phyloP scores from a whole-genome alignment of 2,329 filamentous ascomycete genomes.

The Trichophyton schoenleinii region DNA sequence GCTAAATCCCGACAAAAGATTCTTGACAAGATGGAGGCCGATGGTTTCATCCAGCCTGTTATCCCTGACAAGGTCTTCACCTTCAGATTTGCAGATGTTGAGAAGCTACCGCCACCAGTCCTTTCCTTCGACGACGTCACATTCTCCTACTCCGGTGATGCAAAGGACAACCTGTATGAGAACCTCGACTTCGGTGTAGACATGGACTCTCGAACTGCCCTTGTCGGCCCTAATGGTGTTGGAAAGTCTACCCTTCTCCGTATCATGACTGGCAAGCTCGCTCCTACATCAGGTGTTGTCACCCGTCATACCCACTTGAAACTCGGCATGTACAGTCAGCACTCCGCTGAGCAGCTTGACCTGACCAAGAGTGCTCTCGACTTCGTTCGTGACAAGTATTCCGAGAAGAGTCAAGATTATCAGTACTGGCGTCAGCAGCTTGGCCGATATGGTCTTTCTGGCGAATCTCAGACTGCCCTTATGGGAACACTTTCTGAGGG shows the following conservation, averaged over 20 bases:
- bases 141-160: conserved; percentile 89
- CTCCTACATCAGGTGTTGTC: conserved; percentile 67
- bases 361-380: conserved; percentile 95
- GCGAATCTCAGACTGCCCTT: conserved; percentile 87
- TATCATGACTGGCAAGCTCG: conserved; percentile 99
- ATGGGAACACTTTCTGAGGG: conserved; percentile 98
- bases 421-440: conserved; percentile 99
- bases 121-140: conserved; percentile 94
- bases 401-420: conserved; percentile 82
- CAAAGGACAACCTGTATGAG: conserved; percentile 87
- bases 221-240: conserved; percentile 97
- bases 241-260: conserved; percentile 99
- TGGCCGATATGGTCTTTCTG: conserved; percentile 82
- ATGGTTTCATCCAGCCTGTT: conserved; percentile 93
- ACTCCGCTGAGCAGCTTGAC: conserved; percentile 96
- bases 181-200: conserved; percentile 97
- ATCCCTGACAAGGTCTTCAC: conserved; percentile 76
- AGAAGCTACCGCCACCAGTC: conserved; percentile 97
- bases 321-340: conserved; percentile 94
- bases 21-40: conserved; percentile 99
- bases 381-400: conserved; percentile 94
- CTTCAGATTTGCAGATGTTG: conserved; percentile 96
- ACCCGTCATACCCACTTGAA: conserved; percentile 95
- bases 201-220: conserved; percentile 97
- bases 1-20: conserved; percentile 99